Evolutionary conservation across 345 rosid genomes (phyloP), one percentile per base, ranked within the genome.

Genomic region (Cochlearia excelsa): DNA sequence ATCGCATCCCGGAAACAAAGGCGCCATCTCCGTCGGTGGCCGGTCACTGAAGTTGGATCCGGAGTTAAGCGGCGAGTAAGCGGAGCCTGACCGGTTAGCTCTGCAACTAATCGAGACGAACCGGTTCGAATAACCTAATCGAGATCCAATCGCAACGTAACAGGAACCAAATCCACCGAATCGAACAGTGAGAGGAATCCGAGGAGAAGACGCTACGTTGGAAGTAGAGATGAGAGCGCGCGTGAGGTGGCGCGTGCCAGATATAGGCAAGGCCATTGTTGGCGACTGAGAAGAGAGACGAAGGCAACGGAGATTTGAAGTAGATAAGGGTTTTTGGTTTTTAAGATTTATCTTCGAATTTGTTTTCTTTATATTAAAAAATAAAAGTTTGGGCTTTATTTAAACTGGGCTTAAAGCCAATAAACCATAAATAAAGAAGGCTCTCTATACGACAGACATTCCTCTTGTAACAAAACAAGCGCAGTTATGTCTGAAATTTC

Each of bases 11-110:
- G 97, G 92, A 46, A 94, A 94, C 53, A 90, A 87, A 6, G 97
- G 96, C 3, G 94, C 85, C 97, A 89, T 90, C 66, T 94, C 97
- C 35, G 88, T 90, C 33, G 97, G 96, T 2, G 96, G 97, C 5
- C 97, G 82, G 76, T 94, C 94, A 59, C 96, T 87, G 72, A 82
- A 85, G 77, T 85, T 90, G 6, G 96, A 87, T 30, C 92, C 86
- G 3, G 95, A 84, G 70, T 90, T 94, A 50, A 94, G 76, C 3
- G 99, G 97, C 3, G 97, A 87, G 82, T 93, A 93, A 9, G 83
- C 60, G 0, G 92, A 77, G 4, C 97, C 95, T 4, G 95, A 62
- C 38, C 95, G 87, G 75, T 85, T 79, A 44, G 79, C 96, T 35
- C 79, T 70, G 82, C 95, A 87, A 0, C 96, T 76, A 8, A 94